Conservation (phyloP, 2,329 filamentous ascomycete species). For the Zarea fungicola region DNA sequence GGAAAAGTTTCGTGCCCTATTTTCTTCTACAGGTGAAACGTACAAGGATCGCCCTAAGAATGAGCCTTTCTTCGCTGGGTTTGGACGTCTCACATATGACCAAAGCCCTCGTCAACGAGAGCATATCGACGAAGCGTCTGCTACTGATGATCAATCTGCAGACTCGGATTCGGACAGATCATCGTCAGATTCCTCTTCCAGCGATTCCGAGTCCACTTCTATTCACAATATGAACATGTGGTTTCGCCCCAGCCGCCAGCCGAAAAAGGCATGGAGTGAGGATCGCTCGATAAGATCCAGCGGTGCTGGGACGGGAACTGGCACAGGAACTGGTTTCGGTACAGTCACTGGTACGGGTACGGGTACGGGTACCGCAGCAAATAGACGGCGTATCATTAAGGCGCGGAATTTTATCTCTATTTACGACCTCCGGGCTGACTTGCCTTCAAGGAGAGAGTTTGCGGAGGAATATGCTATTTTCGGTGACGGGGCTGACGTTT, state of each 20-base stretch:
- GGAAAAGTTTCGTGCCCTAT: conserved; percentile 48
- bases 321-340: conserved; percentile 43
- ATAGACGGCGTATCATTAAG: conserved; percentile 41
- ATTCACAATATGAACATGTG: conserved; percentile 53
- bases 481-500: conserved; percentile 75
- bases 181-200: conserved; percentile 47
- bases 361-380: conserved; percentile 41
- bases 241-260: conserved; percentile 48
- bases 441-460: conserved; percentile 75
- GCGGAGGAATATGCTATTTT: conserved; percentile 79
- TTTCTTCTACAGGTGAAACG: conserved; percentile 42
- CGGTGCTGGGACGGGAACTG: conserved; percentile 54
- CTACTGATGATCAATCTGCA: conserved; percentile 44
- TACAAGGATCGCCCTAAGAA: conserved; percentile 45
- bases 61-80: conserved; percentile 53
- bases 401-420: conserved; percentile 70
- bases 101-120: conserved; percentile 42
- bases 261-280: conserved; percentile 52
- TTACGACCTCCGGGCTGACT: conserved; percentile 60
- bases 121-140: conserved; percentile 44
- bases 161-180: conserved; percentile 41
- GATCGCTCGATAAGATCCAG: conserved; percentile 54
- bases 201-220: conserved; percentile 59
- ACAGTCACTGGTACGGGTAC: conserved; percentile 48
- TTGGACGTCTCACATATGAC: conserved; percentile 50